Conservation (phyloP, 2,329 filamentous ascomycete genomes). For the Ceratocystis albifundus region DNA sequence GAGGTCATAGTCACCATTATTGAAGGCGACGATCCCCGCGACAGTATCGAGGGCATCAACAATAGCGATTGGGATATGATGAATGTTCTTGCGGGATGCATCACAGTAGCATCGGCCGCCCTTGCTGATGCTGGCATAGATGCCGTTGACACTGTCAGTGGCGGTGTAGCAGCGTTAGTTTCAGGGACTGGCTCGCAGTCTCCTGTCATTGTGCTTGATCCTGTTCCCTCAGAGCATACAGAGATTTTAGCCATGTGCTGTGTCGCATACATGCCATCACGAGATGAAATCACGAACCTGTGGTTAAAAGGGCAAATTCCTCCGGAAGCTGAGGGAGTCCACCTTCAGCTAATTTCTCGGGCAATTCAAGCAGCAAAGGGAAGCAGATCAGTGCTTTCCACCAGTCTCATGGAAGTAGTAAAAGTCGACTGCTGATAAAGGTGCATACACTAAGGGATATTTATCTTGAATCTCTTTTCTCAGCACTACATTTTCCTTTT, state of each 20-base stretch:
- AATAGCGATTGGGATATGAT: conserved; percentile 74
- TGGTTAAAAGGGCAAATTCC: conserved; percentile 72
- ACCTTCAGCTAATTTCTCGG: conserved; percentile 32
- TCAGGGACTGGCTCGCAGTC: conserved; percentile 29
- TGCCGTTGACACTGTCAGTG: conserved; percentile 79
- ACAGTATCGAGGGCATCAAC: conserved; percentile 36
- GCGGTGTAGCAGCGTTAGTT: conserved; percentile 77
- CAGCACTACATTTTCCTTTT: not conserved
- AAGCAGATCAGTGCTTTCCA: conserved; percentile 28
- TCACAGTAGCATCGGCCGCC: conserved; percentile 86
- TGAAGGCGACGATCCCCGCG: conserved; percentile 77
- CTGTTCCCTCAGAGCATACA: conserved; percentile 67
- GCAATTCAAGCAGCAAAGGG: conserved; percentile 36
- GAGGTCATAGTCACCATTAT: conserved; percentile 88
- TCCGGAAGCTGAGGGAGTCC: conserved; percentile 30
- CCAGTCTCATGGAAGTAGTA: conserved; percentile 32
- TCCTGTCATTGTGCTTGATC: conserved; percentile 58
- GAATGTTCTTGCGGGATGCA: conserved; percentile 82
- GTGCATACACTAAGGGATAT: not conserved
- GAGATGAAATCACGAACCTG: conserved; percentile 86
- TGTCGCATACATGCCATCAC: conserved; percentile 72
- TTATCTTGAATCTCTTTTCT: not conserved
- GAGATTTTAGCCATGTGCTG: conserved; percentile 73
- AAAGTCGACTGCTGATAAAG: not conserved
- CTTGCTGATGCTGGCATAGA: conserved; percentile 93